Base-by-base conservation (phyloP, 2,329 filamentous ascomycete species). In the Fusarium nygamai region DNA sequence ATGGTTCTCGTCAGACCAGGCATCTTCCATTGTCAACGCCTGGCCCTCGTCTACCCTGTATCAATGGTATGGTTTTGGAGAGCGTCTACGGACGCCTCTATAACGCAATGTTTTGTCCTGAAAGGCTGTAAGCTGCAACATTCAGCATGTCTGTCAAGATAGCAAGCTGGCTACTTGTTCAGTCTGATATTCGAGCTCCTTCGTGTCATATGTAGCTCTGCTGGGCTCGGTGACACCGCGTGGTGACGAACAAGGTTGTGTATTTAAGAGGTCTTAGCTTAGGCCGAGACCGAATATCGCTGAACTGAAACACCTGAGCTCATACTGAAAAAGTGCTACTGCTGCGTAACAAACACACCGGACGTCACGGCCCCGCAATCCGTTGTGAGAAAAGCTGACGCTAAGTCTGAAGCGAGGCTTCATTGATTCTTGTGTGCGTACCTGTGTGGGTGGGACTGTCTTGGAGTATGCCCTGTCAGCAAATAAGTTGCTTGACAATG, bases 341-440 rank as follows among this genome's bases (percentile, higher is more conserved):
- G 29, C 29, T 50, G 19, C 33, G 34, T 48, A 69, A 53, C 43
- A 19, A 34, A 54, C 50, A 62, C 41, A 56, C 44, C 65, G 67
- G 68, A 65, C 68, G 38, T 64, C 48, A 34, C 69, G 61, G 73
- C 73, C 75, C 75, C 75, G 71, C 75, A 68, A 61, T 73, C 66
- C 53, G 57, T 68, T 67, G 48, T 66, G 38, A 50, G 47, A 50
- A 50, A 61, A 59, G 50, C 53, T 57, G 58, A 50, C 67, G 53
- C 72, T 65, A 74, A 74, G 33, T 22, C n/a, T 34, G 54, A 34
- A 58, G 64, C 56, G 68, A 74, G 67, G 47, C 67, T 62, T 54
- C 65, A 53, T 58, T 65, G 65, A 58, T 54, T 69, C 17, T 59
- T 61, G 41, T 38, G 41, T 71, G 66, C 41, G 51, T 48, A 48